Evolutionary conservation across 2,329 filamentous ascomycete genomes (phyloP).

Genomic region (Dactylellina cionopaga): DNA sequence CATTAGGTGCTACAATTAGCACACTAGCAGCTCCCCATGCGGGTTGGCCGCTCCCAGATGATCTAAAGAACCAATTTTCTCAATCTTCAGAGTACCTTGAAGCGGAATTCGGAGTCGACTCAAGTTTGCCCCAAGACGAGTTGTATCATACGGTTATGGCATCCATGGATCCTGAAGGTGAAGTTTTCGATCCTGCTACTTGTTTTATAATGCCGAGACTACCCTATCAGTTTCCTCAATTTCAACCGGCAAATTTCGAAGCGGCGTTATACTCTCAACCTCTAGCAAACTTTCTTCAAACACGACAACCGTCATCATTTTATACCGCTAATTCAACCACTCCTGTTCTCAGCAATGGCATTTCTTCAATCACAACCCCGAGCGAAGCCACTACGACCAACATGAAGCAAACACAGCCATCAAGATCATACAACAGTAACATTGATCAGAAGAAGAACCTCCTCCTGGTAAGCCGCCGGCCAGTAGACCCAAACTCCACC

Average conservation of each 20-base stretch:
- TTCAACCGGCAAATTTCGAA: neutral
- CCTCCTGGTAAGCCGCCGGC: conserved; percentile 10
- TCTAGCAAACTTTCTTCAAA: too few species aligned
- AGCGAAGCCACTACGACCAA: too few species aligned
- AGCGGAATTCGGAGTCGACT: conserved; percentile 1
- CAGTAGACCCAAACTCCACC: neutral
- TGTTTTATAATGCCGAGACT: conserved; percentile 1
- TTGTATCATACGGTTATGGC: neutral
- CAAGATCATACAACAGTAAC: neutral
- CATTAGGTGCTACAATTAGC: neutral
- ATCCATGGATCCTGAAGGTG: neutral
- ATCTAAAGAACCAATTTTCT: neutral
- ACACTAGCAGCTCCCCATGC: conserved; percentile 7
- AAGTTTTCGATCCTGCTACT: conserved; percentile 11
- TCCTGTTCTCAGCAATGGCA: too few species aligned
- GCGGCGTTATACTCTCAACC: too few species aligned
- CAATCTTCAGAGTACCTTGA: neutral
- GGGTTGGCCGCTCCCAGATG: neutral
- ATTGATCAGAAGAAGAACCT: neutral
- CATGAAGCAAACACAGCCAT: neutral
- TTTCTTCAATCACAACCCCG: neutral
- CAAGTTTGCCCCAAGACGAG: conserved; percentile 10
- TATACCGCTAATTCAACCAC: too few species aligned
- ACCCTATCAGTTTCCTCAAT: neutral
- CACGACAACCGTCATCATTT: too few species aligned